Evolutionary conservation across 495 filamentous ascomycete genomes (phyloP).

Genomic region (Paragyromitra xinjiangensis): DNA sequence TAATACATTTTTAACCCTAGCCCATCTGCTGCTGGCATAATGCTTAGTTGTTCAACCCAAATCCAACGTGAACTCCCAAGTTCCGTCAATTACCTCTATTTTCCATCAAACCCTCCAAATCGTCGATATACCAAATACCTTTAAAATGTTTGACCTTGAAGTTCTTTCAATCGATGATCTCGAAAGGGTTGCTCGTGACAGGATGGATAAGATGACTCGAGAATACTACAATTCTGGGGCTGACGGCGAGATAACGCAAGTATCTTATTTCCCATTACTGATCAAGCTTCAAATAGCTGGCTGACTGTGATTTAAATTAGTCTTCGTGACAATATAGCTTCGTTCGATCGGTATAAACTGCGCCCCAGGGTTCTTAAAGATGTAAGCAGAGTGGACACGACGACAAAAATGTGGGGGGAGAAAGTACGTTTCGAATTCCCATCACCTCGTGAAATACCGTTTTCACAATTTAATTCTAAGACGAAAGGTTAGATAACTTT

Average conservation of each 20-base stretch:
- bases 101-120: background rate
- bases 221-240: constrained; percentile 51
- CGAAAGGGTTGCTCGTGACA: constrained; percentile 31
- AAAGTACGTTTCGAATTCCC: constrained; percentile 38
- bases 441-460: background rate
- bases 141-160: constrained; percentile 16
- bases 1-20: background rate
- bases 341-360: constrained; percentile 66
- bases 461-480: background rate
- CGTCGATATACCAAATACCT: background rate
- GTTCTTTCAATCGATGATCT: constrained; percentile 48
- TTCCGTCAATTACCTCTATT: background rate
- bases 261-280: background rate
- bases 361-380: constrained; percentile 67
- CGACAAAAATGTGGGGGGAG: constrained; percentile 62
- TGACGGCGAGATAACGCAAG: constrained; percentile 42
- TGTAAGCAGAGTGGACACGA: constrained; percentile 64
- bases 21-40: background rate
- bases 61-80: background rate
- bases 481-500: constrained; percentile 54
- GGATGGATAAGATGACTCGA: constrained; percentile 50
- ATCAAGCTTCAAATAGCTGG: background rate
- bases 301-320: constrained; percentile 36
- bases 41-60: background rate
- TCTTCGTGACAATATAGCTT: constrained; percentile 64